These are phyloP conservation scores for Tilletia caries DNA, from an alignment of 1,284 basidiomycete genomes.

Conservation along the genomic window DNA sequence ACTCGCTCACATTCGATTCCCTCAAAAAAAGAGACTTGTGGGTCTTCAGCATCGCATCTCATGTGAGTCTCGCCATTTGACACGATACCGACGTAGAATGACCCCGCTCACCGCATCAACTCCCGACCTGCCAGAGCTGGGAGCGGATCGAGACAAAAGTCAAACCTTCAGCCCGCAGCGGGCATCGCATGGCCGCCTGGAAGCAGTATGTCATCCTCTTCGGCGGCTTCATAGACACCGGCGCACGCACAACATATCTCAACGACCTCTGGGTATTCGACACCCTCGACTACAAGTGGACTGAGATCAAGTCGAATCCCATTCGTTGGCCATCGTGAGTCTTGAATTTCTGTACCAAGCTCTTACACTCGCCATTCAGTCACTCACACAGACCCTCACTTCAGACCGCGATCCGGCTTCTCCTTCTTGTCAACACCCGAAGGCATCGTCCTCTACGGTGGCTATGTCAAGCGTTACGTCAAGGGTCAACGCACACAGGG, in stretches of 20 bases:
- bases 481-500: conserved; percentile 83
- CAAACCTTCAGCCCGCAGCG: conserved; percentile 75
- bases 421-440: conserved; percentile 78
- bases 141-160: conserved; percentile 84
- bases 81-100: conserved; percentile 48
- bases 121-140: conserved; percentile 72
- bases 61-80: conserved; percentile 8
- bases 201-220: conserved; percentile 82
- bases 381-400: background rate
- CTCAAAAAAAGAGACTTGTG: conserved; percentile 22
- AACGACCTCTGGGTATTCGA: conserved; percentile 87
- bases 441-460: conserved; percentile 79
- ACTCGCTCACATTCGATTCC: background rate
- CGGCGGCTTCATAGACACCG: conserved; percentile 81
- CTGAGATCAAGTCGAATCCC: conserved; percentile 64
- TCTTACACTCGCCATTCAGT: no score
- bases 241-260: conserved; percentile 71
- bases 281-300: conserved; percentile 82
- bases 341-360: no score
- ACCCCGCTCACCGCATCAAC: conserved; percentile 65
- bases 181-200: conserved; percentile 82
- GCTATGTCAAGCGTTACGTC: conserved; percentile 85
- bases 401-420: conserved; percentile 62
- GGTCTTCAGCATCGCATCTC: conserved; percentile 43
- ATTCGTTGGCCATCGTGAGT: conserved; percentile 17